Evolutionary conservation across 208 protist species (phyloP).

Genomic region (Leishmania gerbilli): DNA sequence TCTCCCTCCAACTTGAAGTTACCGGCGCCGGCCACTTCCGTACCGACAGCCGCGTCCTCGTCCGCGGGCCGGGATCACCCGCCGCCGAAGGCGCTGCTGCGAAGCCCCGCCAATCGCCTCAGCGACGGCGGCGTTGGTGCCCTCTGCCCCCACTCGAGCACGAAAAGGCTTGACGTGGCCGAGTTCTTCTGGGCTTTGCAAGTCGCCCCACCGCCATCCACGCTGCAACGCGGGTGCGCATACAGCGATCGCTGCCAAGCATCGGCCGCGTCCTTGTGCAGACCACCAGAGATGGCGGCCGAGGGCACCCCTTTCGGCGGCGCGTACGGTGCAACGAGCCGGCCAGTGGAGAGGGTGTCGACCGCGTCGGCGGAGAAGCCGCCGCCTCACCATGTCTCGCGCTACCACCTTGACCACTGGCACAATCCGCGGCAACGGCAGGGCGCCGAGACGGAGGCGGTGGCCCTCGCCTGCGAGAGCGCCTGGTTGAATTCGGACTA

Average conservation of each 20-base stretch:
- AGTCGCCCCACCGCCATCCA: slow-evolving; percentile 28
- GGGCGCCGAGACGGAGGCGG: slow-evolving; percentile 17
- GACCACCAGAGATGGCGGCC: not conserved
- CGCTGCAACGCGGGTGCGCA: slow-evolving; percentile 18
- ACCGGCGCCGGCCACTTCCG: not conserved
- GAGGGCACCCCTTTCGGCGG: not conserved
- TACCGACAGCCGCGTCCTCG: not conserved
- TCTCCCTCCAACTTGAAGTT: slow-evolving; percentile 10
- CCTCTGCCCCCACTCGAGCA: not conserved
- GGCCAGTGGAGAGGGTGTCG: not conserved
- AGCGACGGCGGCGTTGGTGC: not conserved
- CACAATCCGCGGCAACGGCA: not conserved
- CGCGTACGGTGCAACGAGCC: slow-evolving; percentile 4
- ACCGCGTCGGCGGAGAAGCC: not conserved
- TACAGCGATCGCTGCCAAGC: slow-evolving; percentile 25
- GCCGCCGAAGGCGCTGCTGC: not conserved
- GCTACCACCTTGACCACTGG: not conserved
- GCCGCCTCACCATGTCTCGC: not conserved
- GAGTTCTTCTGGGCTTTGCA: slow-evolving; percentile 44
- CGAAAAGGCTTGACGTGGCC: slow-evolving; percentile 17
- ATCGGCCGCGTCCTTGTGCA: not conserved
- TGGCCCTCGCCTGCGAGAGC: slow-evolving; percentile 29
- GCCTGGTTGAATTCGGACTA: slow-evolving; percentile 40
- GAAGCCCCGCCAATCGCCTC: not conserved
- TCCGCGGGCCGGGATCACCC: not conserved